Base-by-base conservation (phyloP, 2,329 filamentous ascomycete species). In the Cladosporium sphaerospermum region DNA sequence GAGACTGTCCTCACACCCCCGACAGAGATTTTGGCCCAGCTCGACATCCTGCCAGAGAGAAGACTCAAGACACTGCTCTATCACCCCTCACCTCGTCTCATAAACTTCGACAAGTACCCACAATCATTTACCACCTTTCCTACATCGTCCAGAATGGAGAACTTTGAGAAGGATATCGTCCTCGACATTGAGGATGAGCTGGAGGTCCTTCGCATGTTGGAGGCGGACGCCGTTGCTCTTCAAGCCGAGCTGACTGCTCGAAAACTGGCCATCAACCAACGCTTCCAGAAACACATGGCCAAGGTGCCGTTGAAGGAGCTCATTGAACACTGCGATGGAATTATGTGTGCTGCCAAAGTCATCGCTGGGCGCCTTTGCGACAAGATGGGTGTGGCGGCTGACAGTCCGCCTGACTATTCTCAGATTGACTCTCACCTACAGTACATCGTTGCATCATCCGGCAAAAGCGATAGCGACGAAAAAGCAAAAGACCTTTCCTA, bases 271-370 rank as follows among this genome's bases (percentile, higher is more conserved):
- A 71, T 77, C 9, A 64, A 73, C 42, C 64, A 63, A 14, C 63
- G 73, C 51, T 63, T 70, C 10, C 59, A 67, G 44, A 61, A 67
- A 36, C 65, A 75, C 16, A 67, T 71, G 9, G 61, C 67, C 16
- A 60, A 66, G 13, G 67, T 71, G 39, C 62, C 59, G n/a, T 62
- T 75, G 9, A 65, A 64, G 14, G 64, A 73, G 36, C 68, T 74
- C 14, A 57, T 75, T 10, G 60, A 67, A 53, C 61, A 73, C 44
- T 77, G 74, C 57, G 68, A 75, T 54, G 69, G 68, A 53, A 57
- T 76, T 46, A 60, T 67, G 16, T 76, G 74, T 56, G 65, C 73
- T 43, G 56, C 74, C 45, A 69, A 71, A 54, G 67, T 70, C 16
- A 56, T 68, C 16, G 61, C 64, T 1, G 62, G 64, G 45, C 59